Base-by-base conservation (phyloP, 352 stramenopile species). In the Elongisporangium prolatum region DNA sequence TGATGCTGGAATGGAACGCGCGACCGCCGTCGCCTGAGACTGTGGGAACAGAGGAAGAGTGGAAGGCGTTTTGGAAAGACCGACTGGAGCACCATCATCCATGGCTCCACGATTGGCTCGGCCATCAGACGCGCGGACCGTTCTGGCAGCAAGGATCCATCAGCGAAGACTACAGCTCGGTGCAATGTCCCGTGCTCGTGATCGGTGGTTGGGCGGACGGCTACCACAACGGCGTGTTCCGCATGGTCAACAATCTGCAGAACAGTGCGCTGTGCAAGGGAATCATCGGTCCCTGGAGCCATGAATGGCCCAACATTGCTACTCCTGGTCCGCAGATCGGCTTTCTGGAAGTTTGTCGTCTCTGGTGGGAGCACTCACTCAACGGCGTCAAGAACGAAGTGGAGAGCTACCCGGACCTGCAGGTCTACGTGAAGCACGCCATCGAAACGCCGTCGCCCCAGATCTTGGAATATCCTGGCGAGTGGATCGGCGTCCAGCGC, bases 81-180 rank as follows among this genome's bases (percentile, higher is more conserved):
- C 63, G 74, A 44, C 59, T 83, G n/a, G 71, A 76, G 21, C 64
- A 63, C 38, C 74, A 83, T 54, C 52, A 62, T 34, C 74, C 74
- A 21, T 83, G 71, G 71, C 56, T 83, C 9, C 71, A 83, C 48
- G 68, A 83, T 20, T 83, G 74, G 74, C 64, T 83, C 3, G 52
- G 50, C 4, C 74, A 83, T 22, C 74, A 83, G 48, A 56, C 66
- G 17, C 63, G 74, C 50, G 74, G 80, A 28, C 62, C 69, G 24
- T 83, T 80, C 53, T 83, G 74, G 74, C 28, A 68, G 52, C 71
- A 83, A 3, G 71, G 68, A 17, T 83, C 74, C 6, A 75, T 83
- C 52, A 73, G 71, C 51, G 74, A 80, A 48, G 52, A 28, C 1
- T 83, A 79, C 51, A 59, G 64, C 4, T 52, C 55, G 4, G 67